These are phyloP conservation scores for Combretum micranthum DNA, from an alignment of 345 rosid species.

Conservation along the genomic window DNA sequence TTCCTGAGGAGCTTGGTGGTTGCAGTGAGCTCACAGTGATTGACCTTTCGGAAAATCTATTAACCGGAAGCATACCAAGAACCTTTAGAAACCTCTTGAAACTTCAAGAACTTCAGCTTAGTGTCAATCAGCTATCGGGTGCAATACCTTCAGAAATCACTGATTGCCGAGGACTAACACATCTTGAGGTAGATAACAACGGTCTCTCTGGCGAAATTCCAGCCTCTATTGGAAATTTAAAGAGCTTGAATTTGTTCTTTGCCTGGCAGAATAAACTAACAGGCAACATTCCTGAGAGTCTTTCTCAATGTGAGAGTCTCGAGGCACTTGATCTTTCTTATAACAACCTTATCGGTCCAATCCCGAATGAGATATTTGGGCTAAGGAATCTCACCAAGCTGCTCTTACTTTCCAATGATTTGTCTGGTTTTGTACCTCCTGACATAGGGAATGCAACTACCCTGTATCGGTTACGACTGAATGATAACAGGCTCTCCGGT, in stretches of 20 bases:
- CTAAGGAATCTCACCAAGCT: conserved; percentile 75
- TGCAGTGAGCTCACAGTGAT: conserved; percentile 58
- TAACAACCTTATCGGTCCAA: conserved; percentile 65
- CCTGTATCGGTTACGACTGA: conserved; percentile 58
- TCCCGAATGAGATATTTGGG: conserved; percentile 55
- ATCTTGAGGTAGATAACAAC: conserved; percentile 78
- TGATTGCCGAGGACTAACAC: conserved; percentile 58
- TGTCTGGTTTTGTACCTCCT: conserved; percentile 71
- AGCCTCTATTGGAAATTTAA: conserved; percentile 43
- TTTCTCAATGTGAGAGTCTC: conserved; percentile 64
- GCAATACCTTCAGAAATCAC: conserved; percentile 63
- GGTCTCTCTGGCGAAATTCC: conserved; percentile 74
- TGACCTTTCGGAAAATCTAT: conserved; percentile 74
- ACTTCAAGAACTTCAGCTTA: conserved; percentile 83
- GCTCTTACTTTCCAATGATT: conserved; percentile 64
- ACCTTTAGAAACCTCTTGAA: conserved; percentile 66
- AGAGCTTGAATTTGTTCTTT: conserved; percentile 68
- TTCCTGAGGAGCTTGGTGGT: conserved; percentile 62
- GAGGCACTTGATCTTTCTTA: conserved; percentile 90
- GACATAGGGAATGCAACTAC: conserved; percentile 79
- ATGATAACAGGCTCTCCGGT: conserved; percentile 64
- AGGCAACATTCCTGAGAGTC: conserved; percentile 60
- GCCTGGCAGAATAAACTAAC: conserved; percentile 89
- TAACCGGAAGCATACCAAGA: conserved; percentile 72
- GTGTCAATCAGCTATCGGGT: conserved; percentile 83